Conservation (phyloP, 148 eudicot species). For the Chenopodium album region DNA sequence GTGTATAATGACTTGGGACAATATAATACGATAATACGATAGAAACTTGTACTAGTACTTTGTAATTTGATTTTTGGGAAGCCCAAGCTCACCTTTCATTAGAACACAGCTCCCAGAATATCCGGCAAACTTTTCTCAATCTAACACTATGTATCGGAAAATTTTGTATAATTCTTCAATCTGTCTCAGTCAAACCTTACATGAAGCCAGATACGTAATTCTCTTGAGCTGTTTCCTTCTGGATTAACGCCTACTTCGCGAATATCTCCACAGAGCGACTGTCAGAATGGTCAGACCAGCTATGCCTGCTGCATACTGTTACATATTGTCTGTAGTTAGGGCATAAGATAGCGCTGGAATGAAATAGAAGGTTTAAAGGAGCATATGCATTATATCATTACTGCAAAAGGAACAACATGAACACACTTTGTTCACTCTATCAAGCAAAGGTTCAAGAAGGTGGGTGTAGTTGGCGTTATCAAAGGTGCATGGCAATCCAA, state of each 20-base stretch:
- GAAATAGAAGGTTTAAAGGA: no score
- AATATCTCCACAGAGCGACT: conserved; percentile 62
- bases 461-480: neutral
- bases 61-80: neutral
- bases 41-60: no score
- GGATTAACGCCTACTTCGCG: conserved; percentile 38
- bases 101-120: neutral
- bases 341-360: no score
- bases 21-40: no score
- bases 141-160: neutral
- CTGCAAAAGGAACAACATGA: neutral
- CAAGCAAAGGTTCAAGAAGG: neutral
- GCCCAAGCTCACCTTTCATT: neutral
- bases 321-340: neutral
- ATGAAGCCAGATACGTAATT: neutral
- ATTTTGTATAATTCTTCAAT: conserved; percentile 8
- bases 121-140: neutral
- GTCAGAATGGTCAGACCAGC: conserved; percentile 65
- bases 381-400: neutral
- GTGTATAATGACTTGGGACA: neutral
- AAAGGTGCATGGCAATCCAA: neutral
- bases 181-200: neutral
- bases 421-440: neutral
- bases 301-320: conserved; percentile 59
- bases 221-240: conserved; percentile 17